Evolutionary conservation across 1,139 yeast genomes (phyloP).

Genomic region (Candida sojae): DNA sequence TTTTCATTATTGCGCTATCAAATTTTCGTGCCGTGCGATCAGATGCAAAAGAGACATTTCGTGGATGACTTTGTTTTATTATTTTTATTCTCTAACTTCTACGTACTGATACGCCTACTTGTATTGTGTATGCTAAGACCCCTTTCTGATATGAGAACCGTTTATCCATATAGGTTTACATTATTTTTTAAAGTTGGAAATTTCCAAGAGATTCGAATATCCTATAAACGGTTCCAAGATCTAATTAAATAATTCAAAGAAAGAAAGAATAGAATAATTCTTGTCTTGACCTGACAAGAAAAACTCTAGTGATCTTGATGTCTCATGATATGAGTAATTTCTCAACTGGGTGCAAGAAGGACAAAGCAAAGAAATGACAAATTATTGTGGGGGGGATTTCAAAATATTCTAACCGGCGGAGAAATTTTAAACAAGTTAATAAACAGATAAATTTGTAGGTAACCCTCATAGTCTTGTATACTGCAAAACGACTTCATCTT

Average conservation of each 20-base stretch:
- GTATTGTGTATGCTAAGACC: too few species aligned
- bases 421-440: background rate
- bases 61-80: too few species aligned
- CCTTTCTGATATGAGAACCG: too few species aligned
- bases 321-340: background rate
- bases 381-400: background rate
- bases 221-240: background rate
- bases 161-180: too few species aligned
- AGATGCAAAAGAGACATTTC: background rate
- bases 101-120: too few species aligned
- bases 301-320: background rate
- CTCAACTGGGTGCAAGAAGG: background rate
- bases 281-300: background rate
- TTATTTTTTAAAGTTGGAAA: too few species aligned
- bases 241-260: background rate
- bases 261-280: background rate
- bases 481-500: too few species aligned
- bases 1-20: background rate
- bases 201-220: background rate
- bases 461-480: too few species aligned
- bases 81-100: too few species aligned
- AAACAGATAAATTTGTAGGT: too few species aligned
- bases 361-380: background rate
- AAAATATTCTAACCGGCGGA: background rate
- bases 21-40: constrained; percentile 1